phyloP scores from a whole-genome alignment of 1,284 basidiomycete genomes.

The Austroboletus novae-zelandiae region DNA sequence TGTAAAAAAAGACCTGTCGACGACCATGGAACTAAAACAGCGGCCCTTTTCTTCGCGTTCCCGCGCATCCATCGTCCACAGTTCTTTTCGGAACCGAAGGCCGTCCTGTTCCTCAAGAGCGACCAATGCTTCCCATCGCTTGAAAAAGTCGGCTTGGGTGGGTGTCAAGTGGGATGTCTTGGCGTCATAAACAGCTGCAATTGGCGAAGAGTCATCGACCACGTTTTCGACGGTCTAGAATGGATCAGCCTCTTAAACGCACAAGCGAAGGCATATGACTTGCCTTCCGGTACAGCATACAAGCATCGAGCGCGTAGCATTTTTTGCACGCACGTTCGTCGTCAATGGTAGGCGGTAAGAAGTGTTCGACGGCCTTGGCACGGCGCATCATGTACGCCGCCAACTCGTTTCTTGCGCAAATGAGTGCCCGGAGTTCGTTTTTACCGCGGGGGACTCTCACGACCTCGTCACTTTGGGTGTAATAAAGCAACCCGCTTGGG shows the following conservation, averaged over 20 bases:
- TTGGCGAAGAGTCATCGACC: slow-evolving; percentile 57
- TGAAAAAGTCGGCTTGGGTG: slow-evolving; percentile 78
- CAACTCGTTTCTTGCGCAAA: slow-evolving; percentile 84
- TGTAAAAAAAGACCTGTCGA: slow-evolving; percentile 44
- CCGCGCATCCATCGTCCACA: slow-evolving; percentile 88
- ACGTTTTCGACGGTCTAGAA: slow-evolving; percentile 70
- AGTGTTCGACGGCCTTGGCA: slow-evolving; percentile 39
- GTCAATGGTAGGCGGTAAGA: slow-evolving; percentile 88
- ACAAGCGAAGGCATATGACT: slow-evolving; percentile 17
- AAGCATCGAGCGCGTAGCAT: slow-evolving; percentile 84
- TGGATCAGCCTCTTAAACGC: background rate
- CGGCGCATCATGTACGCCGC: slow-evolving; percentile 68
- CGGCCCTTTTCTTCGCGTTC: slow-evolving; percentile 80
- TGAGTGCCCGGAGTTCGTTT: slow-evolving; percentile 84
- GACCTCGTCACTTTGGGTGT: slow-evolving; percentile 88
- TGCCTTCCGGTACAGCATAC: slow-evolving; percentile 93
- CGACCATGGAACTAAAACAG: slow-evolving; percentile 78
- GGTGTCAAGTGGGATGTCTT: slow-evolving; percentile 82
- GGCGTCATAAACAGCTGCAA: slow-evolving; percentile 72
- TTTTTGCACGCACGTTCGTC: slow-evolving; percentile 73
- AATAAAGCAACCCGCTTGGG: slow-evolving; percentile 85
- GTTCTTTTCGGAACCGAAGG: slow-evolving; percentile 79
- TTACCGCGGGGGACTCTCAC: slow-evolving; percentile 75
- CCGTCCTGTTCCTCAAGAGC: slow-evolving; percentile 89
- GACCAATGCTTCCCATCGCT: slow-evolving; percentile 86